These are phyloP conservation scores for Podaxis pistillaris DNA, from an alignment of 768 basidiomycete species.

Conservation along the genomic window DNA sequence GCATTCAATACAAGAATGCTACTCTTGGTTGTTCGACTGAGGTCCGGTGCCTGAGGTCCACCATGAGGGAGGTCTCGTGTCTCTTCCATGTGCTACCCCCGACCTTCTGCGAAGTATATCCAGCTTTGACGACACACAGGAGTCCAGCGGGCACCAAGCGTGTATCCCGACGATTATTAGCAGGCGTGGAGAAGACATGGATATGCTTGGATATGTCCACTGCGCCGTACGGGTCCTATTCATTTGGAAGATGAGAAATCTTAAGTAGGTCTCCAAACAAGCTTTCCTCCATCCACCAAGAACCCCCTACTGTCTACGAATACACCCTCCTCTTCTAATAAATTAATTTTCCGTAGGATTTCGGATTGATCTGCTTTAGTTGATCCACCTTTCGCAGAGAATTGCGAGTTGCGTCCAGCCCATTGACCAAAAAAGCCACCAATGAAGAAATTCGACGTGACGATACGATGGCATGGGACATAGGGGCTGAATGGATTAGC, in stretches of 20 bases:
- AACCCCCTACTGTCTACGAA: background rate
- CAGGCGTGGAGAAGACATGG: too few relatives aligned
- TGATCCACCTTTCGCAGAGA: background rate
- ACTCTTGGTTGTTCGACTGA: too few relatives aligned
- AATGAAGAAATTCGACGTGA: constrained; percentile 57
- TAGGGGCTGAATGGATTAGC: background rate
- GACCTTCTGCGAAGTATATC: too few relatives aligned
- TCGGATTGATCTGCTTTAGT: background rate
- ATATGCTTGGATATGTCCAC: too few relatives aligned
- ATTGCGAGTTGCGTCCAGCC: constrained; percentile 28
- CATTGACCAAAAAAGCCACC: constrained; percentile 68
- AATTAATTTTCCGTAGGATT: background rate
- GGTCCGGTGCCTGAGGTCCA: too few relatives aligned
- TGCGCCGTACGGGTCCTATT: background rate
- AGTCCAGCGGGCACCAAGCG: too few relatives aligned
- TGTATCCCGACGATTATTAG: too few relatives aligned
- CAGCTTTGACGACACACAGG: too few relatives aligned
- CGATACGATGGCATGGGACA: constrained; percentile 57
- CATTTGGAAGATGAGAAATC: background rate
- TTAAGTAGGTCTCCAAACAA: constrained; percentile 1
- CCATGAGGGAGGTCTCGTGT: too few relatives aligned
- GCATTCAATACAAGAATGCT: too few relatives aligned
- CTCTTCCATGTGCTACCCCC: too few relatives aligned
- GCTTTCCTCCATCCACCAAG: background rate
- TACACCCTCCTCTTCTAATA: background rate